Percentiles rank a stretch among this genome's conserved stretches.
phyloP scores from a whole-genome alignment of 805 yeast genomes.

The Pichia thaimueangensis region DNA sequence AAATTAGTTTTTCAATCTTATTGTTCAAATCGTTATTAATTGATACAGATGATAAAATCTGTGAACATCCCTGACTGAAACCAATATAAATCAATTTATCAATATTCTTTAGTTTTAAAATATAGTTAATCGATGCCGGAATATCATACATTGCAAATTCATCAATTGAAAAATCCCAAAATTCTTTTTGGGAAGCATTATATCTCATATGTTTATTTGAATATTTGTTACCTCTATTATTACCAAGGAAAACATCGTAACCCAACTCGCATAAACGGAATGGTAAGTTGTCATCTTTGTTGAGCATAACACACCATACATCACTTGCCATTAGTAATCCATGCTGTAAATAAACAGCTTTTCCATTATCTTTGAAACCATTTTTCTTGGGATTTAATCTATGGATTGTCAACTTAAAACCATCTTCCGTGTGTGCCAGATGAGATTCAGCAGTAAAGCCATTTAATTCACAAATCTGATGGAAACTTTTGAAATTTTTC shows the following conservation, averaged over 20 bases:
- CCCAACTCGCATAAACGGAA: slow-evolving; percentile 72
- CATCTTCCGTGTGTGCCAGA: slow-evolving; percentile 70
- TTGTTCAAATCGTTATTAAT: slow-evolving; percentile 60
- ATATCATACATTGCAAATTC: slow-evolving; percentile 90
- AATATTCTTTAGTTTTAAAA: slow-evolving; percentile 46
- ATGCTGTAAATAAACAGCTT: slow-evolving; percentile 80
- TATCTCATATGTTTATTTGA: slow-evolving; percentile 65
- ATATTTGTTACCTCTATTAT: slow-evolving; percentile 89
- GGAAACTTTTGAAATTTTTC: slow-evolving; percentile 46
- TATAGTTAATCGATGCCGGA: slow-evolving; percentile 75
- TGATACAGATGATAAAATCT: slow-evolving; percentile 80
- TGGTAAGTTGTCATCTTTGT: slow-evolving; percentile 50
- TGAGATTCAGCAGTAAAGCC: slow-evolving; percentile 73
- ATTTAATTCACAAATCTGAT: slow-evolving; percentile 59
- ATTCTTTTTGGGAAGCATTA: slow-evolving; percentile 37
- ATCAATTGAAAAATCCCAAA: slow-evolving; percentile 92
- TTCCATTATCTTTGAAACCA: slow-evolving; percentile 30
- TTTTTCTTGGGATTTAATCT: slow-evolving; percentile 41
- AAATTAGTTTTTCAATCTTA: slow-evolving; percentile 42
- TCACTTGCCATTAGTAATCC: slow-evolving; percentile 89
- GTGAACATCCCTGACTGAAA: slow-evolving; percentile 94
- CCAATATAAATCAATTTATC: slow-evolving; percentile 66
- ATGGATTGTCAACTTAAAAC: slow-evolving; percentile 70
- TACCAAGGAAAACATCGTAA: slow-evolving; percentile 93
- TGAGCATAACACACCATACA: slow-evolving; percentile 44